These are phyloP conservation scores for Tilletia setariae DNA, from an alignment of 1,284 basidiomycete species.

Conservation along the genomic window DNA sequence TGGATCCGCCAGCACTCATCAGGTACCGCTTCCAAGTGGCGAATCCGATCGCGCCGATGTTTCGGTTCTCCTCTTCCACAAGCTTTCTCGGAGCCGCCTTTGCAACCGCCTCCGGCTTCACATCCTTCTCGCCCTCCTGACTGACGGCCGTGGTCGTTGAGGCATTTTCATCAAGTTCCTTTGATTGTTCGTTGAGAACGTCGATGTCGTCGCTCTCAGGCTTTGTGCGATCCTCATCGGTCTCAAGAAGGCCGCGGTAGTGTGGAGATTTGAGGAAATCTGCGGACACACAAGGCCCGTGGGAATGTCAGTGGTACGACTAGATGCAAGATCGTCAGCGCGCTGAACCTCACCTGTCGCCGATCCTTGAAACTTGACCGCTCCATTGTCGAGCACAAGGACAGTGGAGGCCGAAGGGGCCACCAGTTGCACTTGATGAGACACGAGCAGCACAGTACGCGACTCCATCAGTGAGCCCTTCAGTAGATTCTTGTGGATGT, in stretches of 20 bases:
- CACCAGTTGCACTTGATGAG: slow-evolving; percentile 59
- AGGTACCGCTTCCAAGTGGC: slow-evolving; percentile 30
- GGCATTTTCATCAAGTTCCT: slow-evolving; percentile 12
- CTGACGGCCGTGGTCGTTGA: not conserved
- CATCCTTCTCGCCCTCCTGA: not conserved
- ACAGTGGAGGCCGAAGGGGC: not conserved
- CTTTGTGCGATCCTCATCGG: slow-evolving; percentile 58
- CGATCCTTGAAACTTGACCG: not conserved
- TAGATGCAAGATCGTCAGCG: too few relatives aligned
- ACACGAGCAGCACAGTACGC: slow-evolving; percentile 75
- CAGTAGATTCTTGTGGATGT: slow-evolving; percentile 66
- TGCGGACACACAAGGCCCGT: slow-evolving; percentile 6
- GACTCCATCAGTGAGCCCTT: slow-evolving; percentile 65
- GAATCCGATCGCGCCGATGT: slow-evolving; percentile 23
- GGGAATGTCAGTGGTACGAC: too few relatives aligned
- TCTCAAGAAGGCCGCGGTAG: slow-evolving; percentile 25
- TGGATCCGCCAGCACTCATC: slow-evolving; percentile 22
- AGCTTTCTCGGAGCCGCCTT: slow-evolving; percentile 21
- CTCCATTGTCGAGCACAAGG: not conserved
- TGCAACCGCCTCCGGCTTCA: not conserved
- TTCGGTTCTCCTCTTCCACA: slow-evolving; percentile 23
- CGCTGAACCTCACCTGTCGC: not conserved
- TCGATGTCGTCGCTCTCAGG: slow-evolving; percentile 21
- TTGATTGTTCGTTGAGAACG: slow-evolving; percentile 14
- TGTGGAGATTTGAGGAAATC: slow-evolving; percentile 39